Base-by-base conservation (phyloP, 306 rosid genomes). In the Acmispon strigosus region DNA sequence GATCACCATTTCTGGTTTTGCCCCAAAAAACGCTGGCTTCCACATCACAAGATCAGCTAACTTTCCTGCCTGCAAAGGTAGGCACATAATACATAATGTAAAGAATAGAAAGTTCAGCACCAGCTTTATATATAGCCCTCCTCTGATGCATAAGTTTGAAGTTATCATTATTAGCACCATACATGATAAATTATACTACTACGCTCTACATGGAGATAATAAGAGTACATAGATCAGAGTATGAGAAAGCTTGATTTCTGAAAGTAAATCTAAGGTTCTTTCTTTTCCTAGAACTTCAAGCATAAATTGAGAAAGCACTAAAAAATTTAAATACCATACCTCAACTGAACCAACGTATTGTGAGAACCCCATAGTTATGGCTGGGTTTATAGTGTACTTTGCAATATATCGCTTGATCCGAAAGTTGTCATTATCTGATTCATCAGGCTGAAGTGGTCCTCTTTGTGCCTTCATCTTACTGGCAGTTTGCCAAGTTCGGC, bases 401-500 rank as follows among this genome's bases (percentile, higher is more conserved):
- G 92, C 86, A 32, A 88, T 14, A 73, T 84, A 88, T 19, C 96
- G 76, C 60, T 88, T 90, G 82, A 90, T 86, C 54, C 86, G 72
- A 19, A 70, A 71, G 69, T 87, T 90, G 78, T 88, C 95, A 62
- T 83, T 86, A 54, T 67, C 69, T 27, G 86, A 34, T 11, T 47
- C 75, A 43, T 11, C 74, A 47, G 86, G 77, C 41, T 59, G 59
- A 61, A 82, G 71, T 5, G 77, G 32, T 50, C 87, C 83, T 75
- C 86, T 83, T 76, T 83, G 83, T 69, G 76, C 67, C 81, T 90
- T 90, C 96, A 86, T 90, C 82, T 90, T 90, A 84, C 82, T 79
- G 47, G 92, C 95, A 49, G 95, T 90, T 84, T 88, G 90, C 95
- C 96, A 88, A 18, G 90, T 90, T 85, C 96, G 80, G 49, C 65